Base-by-base conservation (phyloP, 192 early-diverging fungal genomes). In the Rhizophagus sp. region DNA sequence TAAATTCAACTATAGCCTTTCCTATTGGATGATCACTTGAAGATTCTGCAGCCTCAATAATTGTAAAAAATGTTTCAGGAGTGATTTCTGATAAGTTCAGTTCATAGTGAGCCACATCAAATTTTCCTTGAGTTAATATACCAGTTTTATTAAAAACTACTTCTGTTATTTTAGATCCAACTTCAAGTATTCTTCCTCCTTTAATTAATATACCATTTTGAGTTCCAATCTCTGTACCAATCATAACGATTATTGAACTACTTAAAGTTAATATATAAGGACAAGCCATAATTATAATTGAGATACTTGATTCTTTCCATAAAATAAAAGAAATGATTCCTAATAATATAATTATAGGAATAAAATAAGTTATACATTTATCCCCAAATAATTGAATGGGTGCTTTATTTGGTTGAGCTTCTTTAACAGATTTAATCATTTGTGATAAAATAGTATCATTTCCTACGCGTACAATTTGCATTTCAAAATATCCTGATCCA, bases 61-160 rank as follows among this genome's bases (percentile, higher is more conserved):
- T 85, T 19, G 86, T 81, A 50, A 89, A 88, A 75, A 95, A 87
- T 15, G 79, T 81, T 12, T 87, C 79, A 25, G 85, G 83, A n/a
- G 86, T 78, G 47, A 92, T 75, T 68, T 82, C 79, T 65, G 15
- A 22, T 57, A 85, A 11, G 65, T 75, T 68, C 17, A 80, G 52
- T 61, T 78, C 81, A 73, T 87, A 85, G 44, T 88, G 86, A 2
- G 89, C 88, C 2, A 95, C 90, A 24, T 89, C 81, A 75, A 94
- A 76, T 63, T 89, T 85, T 66, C 94, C 98, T 17, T 83, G 78
- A 1, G 98, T 99, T 64, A 99, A 81, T 0, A 97, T 99, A 50
- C 97, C 98, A 11, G 98, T 99, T 87, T 99, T 99, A 88, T 99
- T 97, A 87, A 98, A 98, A 41, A 98, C 93, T 0, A 98, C 86